These are phyloP conservation scores for Erucastrum elatum DNA, from an alignment of 345 rosid genomes.

Conservation along the genomic window DNA sequence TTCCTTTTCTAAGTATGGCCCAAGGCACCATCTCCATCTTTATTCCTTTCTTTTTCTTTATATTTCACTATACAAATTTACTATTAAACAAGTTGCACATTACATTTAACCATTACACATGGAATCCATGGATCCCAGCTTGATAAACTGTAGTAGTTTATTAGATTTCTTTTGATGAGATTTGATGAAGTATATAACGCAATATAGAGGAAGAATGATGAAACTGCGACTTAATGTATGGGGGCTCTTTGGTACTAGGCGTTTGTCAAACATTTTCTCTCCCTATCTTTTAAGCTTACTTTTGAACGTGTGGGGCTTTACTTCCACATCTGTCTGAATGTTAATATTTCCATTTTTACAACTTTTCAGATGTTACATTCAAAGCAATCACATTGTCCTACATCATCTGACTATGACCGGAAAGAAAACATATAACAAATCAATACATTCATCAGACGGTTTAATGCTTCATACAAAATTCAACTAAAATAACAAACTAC, in stretches of 20 bases:
- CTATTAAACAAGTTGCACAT: conserved; percentile 14
- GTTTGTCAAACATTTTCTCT: conserved; percentile 50
- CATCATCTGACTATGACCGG: background rate
- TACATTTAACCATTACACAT: conserved; percentile 26
- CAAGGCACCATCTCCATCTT: conserved; percentile 41
- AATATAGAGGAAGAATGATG: conserved; percentile 35
- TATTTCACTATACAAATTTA: background rate
- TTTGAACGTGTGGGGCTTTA: background rate
- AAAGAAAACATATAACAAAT: background rate
- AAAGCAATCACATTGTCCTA: background rate
- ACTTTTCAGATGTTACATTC: background rate
- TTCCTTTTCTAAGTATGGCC: conserved; percentile 38
- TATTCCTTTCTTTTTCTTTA: background rate
- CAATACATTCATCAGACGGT: background rate
- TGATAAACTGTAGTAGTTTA: conserved; percentile 24
- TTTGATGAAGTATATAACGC: conserved; percentile 35
- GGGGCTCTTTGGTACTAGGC: conserved; percentile 57
- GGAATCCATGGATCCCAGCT: conserved; percentile 20
- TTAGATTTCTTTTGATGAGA: conserved; percentile 18
- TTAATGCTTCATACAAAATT: conserved; percentile 1
- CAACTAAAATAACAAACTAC: background rate
- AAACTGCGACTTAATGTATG: conserved; percentile 37
- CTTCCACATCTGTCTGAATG: background rate
- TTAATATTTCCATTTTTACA: background rate
- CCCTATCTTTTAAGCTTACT: conserved; percentile 26